A percentile compares a stretch with the other conserved stretches of the same genome.
Conservation (phyloP, 2,329 filamentous ascomycete species). For the Fusarium goolgardi region DNA sequence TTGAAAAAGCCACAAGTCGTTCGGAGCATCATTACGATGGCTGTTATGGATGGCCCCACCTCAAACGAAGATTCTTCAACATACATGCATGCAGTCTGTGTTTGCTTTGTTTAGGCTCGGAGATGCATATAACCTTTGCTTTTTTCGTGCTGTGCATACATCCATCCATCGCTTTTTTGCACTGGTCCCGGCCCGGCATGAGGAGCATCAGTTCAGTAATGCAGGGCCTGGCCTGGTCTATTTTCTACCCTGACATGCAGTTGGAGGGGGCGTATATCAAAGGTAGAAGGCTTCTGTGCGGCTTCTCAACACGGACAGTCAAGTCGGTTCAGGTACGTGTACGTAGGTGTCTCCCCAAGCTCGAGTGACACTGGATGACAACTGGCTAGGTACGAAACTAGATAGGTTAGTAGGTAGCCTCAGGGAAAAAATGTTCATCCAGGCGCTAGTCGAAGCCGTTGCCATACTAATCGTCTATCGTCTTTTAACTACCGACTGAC, state of each 20-base stretch:
- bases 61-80: slow-evolving; percentile 18
- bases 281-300: slow-evolving; percentile 17
- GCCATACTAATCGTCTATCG: slow-evolving; percentile 3
- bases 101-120: slow-evolving; percentile 6
- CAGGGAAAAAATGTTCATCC: neutral
- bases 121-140: slow-evolving; percentile 5
- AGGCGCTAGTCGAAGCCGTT: slow-evolving; percentile 15
- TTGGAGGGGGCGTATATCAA: slow-evolving; percentile 22
- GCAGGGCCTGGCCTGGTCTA: slow-evolving; percentile 36
- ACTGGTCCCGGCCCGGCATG: slow-evolving; percentile 34
- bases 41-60: slow-evolving; percentile 5
- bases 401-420: neutral
- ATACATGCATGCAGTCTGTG: slow-evolving; percentile 1
- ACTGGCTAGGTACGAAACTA: neutral
- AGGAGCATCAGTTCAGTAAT: slow-evolving; percentile 21
- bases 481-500: slow-evolving; percentile 18
- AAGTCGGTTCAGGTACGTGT: neutral
- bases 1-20: neutral
- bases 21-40: neutral
- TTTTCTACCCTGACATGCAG: slow-evolving; percentile 21
- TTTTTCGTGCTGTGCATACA: slow-evolving; percentile 14
- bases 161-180: neutral
- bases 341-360: slow-evolving; percentile 1
- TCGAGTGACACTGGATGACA: neutral
- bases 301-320: slow-evolving; percentile 12